Base-by-base conservation (phyloP, 140 eudicot species). In the Eryngium alpinum region DNA sequence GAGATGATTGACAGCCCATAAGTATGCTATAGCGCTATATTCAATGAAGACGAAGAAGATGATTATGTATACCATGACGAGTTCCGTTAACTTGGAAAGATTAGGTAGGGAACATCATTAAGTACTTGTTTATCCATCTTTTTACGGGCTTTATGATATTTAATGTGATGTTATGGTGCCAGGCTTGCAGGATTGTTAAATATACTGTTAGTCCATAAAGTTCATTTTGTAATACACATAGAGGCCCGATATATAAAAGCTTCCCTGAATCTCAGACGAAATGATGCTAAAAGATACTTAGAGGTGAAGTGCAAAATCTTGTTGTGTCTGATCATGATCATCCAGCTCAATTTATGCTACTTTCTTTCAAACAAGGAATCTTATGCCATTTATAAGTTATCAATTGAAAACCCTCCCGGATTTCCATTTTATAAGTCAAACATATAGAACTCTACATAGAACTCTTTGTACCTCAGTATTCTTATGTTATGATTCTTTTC, bases 1-100 rank as follows among this genome's bases (percentile, higher is more conserved):
- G 99, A 95, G 87, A 92, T 92, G 99, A 88, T 92, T 15, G 97
- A 92, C 9, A 95, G 82, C 83, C 99, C 99, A 27, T 95, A 92
- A 85, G 97, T 92, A 86, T 95, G 92, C 88, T 95, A 95, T 71
- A 95, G 97, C 73, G 91, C 97, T 27, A 88, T 95, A 31, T 95
- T 90, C 77, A 88, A 86, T 27, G 99, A 95, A 52, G 98, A 94
- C 29, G 97, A 90, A 74, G 98, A 94, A 10, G 94, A 92, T 38
- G 98, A 94, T 81, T 91, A 88, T 69, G 94, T 80, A 43, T 88
- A 85, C 86, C 99, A 92, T 32, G 99, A 95, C 16, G 99, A 95
- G 83, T 93, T 95, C 77, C 99, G 99, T 67, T 92, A 84, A 81
- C 75, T 82, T 44, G 69, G 79, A 17, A 27, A 51, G 49, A 31